Base-by-base conservation (phyloP, 345 rosid genomes). In the Citrus cavaleriei region DNA sequence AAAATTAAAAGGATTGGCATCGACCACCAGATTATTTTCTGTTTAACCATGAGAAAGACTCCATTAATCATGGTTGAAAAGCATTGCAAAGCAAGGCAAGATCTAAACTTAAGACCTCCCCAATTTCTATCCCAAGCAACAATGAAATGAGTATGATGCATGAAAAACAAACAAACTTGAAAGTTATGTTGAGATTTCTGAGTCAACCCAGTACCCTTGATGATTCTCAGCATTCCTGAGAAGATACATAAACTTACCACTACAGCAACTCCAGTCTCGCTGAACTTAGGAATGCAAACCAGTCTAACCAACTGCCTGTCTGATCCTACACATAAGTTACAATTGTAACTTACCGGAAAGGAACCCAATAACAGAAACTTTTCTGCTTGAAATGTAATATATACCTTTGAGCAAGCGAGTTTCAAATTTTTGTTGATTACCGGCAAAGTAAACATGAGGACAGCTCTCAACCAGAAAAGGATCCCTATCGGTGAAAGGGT, bases 401-500 rank as follows among this genome's bases (percentile, higher is more conserved):
- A 49, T 84, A 96, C 99, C 99, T 25, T 88, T 83, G 64, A 93
- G 16, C 76, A 88, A 74, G 81, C 86, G 86, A 38, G 86, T 89
- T 77, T 86, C 95, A 77, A 82, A 94, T 83, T 87, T 90, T 59
- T 91, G 91, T 85, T 90, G 97, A 84, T 96, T 96, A 35, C 98
- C 98, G 9, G 79, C 90, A 66, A 94, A 96, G 85, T 93, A 96
- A 71, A 96, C 95, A 91, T 93, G 98, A 73, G 99, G 99, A 54
- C 98, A 96, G 74, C 86, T 89, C 83, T 94, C 98, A 14, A 94
- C 89, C 71, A 96, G 83, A 89, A 96, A 96, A 80, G 98, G 99
- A 86, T 96, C 99, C 82, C 89, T 88, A 84, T 94, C 98, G 5
- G 90, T 89, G 88, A 88, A 97, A 81, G 99, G 99, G 85, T 97